phyloP scores from a whole-genome alignment of 2,329 filamentous ascomycete genomes.

The Neofusicoccum ribis region DNA sequence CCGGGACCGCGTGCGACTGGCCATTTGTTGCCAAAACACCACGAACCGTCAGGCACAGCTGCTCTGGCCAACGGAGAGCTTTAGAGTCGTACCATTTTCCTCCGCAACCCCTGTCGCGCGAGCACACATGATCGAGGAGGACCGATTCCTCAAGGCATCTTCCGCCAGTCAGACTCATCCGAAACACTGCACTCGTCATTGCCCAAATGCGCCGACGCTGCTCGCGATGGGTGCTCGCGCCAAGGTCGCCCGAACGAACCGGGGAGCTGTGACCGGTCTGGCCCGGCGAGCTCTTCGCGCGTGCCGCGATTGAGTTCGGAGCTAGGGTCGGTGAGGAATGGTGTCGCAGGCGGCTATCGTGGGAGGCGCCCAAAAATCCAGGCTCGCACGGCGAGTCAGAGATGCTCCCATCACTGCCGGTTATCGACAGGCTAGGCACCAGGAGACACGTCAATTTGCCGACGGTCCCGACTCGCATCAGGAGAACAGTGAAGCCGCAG shows the following conservation, averaged over 20 bases:
- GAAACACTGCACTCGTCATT: not conserved
- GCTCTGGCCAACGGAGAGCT: not conserved
- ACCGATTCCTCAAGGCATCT: not conserved
- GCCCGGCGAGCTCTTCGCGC: too few species aligned
- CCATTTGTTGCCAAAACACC: not conserved
- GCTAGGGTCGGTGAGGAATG: too few species aligned
- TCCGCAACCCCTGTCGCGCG: not conserved
- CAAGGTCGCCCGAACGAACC: too few species aligned
- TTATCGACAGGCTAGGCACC: not conserved
- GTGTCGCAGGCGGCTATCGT: too few species aligned
- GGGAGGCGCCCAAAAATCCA: too few species aligned
- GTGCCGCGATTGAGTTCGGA: too few species aligned
- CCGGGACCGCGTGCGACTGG: not conserved
- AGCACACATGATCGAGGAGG: not conserved
- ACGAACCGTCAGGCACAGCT: not conserved
- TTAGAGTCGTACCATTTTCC: not conserved
- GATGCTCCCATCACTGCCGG: not conserved
- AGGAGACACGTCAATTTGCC: not conserved
- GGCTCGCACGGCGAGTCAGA: too few species aligned
- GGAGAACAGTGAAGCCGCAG: not conserved
- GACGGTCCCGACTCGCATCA: not conserved
- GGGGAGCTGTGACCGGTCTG: too few species aligned
- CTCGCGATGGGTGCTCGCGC: too few species aligned
- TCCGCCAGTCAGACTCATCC: not conserved
- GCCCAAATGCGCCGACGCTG: not conserved